Evolutionary conservation across 345 rosid genomes (phyloP), one percentile per base, ranked within the genome.

Genomic region (Citrus sinensis): DNA sequence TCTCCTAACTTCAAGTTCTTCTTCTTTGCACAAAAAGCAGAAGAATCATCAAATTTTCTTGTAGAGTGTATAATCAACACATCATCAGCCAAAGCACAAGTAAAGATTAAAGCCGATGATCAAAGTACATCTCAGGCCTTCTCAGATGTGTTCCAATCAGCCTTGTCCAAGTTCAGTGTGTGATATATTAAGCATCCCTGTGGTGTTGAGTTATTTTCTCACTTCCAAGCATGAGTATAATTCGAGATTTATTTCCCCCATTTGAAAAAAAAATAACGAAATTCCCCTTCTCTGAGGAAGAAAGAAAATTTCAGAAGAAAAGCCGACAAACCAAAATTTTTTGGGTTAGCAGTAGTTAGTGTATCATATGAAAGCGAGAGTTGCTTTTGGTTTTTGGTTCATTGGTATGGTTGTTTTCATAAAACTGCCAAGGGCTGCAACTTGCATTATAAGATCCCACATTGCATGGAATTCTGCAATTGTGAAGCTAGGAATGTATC

Each of bases 11-110:
- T 91, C 78, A 96, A 93, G 86, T 96, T 96, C 77, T 96, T 96
- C 92, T 94, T 96, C 91, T 90, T 91, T 63, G 95, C 97, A 27
- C 95, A 96, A 65, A 96, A 94, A 86, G 93, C 87, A 1, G 93
- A 91, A 80, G 96, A 88, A 59, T 35, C 91, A 11, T 91, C 88
- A 16, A 85, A 78, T 75, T 92, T 85, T 80, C 97, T 92, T 25
- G 86, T 90, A 17, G 99, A 92, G 84, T 96, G 97, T 80, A 85
- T 92, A 87, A 88, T 96, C 89, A 94, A 91, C 87, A 86, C 92
- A 19, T 85, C 97, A 75, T 83, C 93, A 39, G 90, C 93, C 20
- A 91, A 89, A 83, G 92, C 95, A 61, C 95, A 88, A 80, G 76
- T 90, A 61, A 94, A 85, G 83, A 88, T 96, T 68, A 96, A 94